These are phyloP conservation scores for Euphrasia confusa DNA, from an alignment of 257 asterid species.

Conservation along the genomic window DNA sequence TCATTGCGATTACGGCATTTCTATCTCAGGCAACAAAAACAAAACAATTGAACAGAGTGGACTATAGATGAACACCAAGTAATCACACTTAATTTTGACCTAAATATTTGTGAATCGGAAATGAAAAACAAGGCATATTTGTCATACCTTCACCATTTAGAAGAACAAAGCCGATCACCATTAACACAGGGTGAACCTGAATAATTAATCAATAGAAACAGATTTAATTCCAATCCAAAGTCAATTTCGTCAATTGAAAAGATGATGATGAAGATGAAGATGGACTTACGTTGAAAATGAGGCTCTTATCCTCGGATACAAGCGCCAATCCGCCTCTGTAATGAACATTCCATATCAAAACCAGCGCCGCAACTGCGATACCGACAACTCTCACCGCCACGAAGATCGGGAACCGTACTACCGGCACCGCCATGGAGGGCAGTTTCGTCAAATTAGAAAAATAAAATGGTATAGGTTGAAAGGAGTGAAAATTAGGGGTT, in stretches of 20 bases:
- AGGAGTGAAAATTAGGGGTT: too few species aligned
- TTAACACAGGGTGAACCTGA: conserved; percentile 93
- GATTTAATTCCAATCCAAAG: not conserved
- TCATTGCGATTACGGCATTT: too few species aligned
- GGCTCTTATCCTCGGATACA: conserved; percentile 61
- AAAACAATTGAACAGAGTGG: not conserved
- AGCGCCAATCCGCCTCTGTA: conserved; percentile 92
- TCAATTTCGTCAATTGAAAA: not conserved
- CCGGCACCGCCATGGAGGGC: conserved; percentile 52
- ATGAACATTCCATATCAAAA: conserved; percentile 59
- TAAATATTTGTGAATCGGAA: not conserved
- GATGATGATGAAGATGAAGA: not conserved
- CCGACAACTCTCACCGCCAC: conserved; percentile 56
- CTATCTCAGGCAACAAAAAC: not conserved
- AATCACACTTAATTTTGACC: not conserved
- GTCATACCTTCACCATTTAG: conserved; percentile 90
- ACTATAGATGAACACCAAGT: not conserved
- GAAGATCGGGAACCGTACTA: conserved; percentile 63
- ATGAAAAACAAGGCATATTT: not conserved
- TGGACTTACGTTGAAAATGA: conserved; percentile 55
- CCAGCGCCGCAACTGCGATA: conserved; percentile 38
- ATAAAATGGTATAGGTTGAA: too few species aligned
- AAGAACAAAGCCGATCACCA: conserved; percentile 75
- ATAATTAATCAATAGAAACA: not conserved
- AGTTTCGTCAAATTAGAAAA: too few species aligned